Percentiles rank a stretch among this genome's conserved stretches.
Conservation (phyloP, 768 basidiomycete genomes). For the Leccinellum albellum region DNA sequence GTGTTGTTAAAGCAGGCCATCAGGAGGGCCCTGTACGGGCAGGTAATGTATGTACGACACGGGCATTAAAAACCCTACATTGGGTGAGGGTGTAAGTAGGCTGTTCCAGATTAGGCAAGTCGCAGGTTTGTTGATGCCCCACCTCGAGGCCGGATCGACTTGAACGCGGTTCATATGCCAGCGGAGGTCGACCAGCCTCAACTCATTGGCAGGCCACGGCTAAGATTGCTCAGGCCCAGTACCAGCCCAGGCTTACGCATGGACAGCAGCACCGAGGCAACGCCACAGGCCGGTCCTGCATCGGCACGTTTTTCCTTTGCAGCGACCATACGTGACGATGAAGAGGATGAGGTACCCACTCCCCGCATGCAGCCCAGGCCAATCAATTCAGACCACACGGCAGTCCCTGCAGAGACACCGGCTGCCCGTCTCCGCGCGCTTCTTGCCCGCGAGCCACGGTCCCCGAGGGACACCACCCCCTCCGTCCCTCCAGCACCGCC, state of each 20-base stretch:
- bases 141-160: not conserved
- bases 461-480: constrained; percentile 30
- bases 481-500: constrained; percentile 20
- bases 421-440: constrained; percentile 64
- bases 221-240: constrained; percentile 19
- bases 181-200: not conserved
- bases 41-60: constrained; percentile 1
- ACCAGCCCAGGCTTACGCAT: constrained; percentile 9
- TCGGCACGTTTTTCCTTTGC: constrained; percentile 12
- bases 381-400: constrained; percentile 15
- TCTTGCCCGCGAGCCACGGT: constrained; percentile 47
- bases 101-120: not conserved
- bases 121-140: not conserved
- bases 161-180: not conserved
- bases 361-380: constrained; percentile 23
- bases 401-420: constrained; percentile 40
- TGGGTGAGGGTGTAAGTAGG: not conserved
- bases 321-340: constrained; percentile 13
- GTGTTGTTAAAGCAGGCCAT: not conserved
- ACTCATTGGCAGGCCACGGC: constrained; percentile 11
- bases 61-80: not conserved
- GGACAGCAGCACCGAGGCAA: constrained; percentile 14
- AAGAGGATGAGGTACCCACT: constrained; percentile 30
- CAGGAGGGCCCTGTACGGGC: not conserved
- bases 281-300: constrained; percentile 21